These are phyloP conservation scores for Aschersonia sp. DNA, from an alignment of 2,329 filamentous ascomycete genomes.

Conservation along the genomic window DNA sequence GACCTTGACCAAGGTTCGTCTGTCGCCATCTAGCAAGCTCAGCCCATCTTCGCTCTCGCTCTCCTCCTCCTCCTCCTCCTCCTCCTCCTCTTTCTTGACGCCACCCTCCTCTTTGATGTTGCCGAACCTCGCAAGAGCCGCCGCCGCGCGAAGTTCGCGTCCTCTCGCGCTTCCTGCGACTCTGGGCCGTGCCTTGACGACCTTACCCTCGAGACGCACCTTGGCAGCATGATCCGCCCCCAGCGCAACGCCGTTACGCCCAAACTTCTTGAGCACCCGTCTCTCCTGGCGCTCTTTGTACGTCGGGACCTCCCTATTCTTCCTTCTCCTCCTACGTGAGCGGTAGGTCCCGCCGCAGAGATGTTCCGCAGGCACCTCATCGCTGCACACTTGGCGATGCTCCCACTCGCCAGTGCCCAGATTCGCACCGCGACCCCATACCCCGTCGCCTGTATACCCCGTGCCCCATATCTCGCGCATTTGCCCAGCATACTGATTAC, in stretches of 20 bases:
- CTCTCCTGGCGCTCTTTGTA: constrained; percentile 63
- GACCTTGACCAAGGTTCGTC: constrained; percentile 55
- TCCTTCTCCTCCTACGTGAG: constrained; percentile 37
- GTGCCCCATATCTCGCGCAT: constrained; percentile 57
- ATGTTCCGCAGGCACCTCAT: constrained; percentile 51
- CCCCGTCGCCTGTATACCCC: constrained; percentile 64
- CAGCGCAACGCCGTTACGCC: constrained; percentile 50
- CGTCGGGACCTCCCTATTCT: constrained; percentile 40
- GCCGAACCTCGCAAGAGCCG: constrained; percentile 61
- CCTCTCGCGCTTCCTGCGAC: constrained; percentile 64
- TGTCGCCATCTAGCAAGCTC: constrained; percentile 50
- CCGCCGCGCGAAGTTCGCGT: constrained; percentile 61
- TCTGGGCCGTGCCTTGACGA: constrained; percentile 49
- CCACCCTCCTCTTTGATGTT: constrained; percentile 10
- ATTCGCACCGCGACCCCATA: constrained; percentile 63
- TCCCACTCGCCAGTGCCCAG: constrained; percentile 48
- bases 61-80: constrained; percentile 12
- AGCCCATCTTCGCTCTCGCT: constrained; percentile 40
- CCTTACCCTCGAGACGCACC: constrained; percentile 49
- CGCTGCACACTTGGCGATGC: constrained; percentile 31
- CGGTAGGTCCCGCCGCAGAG: constrained; percentile 72
- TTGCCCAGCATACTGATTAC: constrained; percentile 57
- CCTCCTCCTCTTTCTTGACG: constrained; percentile 31
- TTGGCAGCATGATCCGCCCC: constrained; percentile 56
- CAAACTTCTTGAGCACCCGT: constrained; percentile 64